Conservation (phyloP, 2,329 filamentous ascomycete genomes). For the Aspergillus jensenii region DNA sequence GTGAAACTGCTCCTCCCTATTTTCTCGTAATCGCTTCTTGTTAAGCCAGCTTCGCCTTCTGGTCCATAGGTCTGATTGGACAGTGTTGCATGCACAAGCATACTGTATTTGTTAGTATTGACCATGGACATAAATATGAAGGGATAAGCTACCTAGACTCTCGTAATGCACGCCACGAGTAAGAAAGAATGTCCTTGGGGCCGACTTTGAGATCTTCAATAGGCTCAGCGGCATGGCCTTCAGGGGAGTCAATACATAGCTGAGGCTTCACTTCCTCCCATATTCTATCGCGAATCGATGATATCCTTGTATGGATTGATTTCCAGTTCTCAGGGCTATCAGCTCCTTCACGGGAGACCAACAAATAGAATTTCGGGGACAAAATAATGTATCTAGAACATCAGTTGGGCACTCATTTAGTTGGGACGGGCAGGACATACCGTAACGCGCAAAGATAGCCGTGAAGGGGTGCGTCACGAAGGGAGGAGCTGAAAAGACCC, state of each 20-base stretch:
- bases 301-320: conserved; percentile 49
- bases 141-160: conserved; percentile 70
- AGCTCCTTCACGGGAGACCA: conserved; percentile 27
- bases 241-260: conserved; percentile 90
- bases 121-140: neutral
- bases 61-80: conserved; percentile 53
- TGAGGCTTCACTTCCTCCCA: conserved; percentile 76
- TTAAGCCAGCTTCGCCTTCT: conserved; percentile 46
- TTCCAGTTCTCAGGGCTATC: conserved; percentile 28
- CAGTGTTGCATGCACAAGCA: conserved; percentile 66
- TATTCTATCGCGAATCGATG: conserved; percentile 63
- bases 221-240: conserved; percentile 66
- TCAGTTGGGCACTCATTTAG: neutral
- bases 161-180: conserved; percentile 91
- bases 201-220: conserved; percentile 72
- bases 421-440: conserved; percentile 37
- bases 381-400: conserved; percentile 49
- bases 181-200: conserved; percentile 85
- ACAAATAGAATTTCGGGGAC: conserved; percentile 38
- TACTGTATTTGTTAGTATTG: conserved; percentile 51
- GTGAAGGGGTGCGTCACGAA: conserved; percentile 66
- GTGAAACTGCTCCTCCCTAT: conserved; percentile 76
- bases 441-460: conserved; percentile 67
- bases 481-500: conserved; percentile 64
- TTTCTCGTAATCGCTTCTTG: conserved; percentile 58